Evolutionary conservation across 1,284 basidiomycete genomes (phyloP).

Genomic region (Mixia osmundae): DNA sequence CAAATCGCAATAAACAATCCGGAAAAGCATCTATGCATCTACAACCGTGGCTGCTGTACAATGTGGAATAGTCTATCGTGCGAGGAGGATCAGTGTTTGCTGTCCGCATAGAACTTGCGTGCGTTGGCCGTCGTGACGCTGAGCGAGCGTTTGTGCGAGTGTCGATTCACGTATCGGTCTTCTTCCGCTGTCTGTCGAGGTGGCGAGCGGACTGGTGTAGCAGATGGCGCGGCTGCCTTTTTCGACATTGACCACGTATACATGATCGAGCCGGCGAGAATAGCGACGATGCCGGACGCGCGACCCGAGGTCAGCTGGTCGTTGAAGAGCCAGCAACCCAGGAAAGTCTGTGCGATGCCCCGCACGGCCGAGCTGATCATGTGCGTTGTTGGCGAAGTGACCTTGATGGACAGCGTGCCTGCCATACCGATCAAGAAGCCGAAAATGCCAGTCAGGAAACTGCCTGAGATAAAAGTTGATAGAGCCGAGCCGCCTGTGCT

Average conservation of each 20-base stretch:
- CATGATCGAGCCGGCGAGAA: slow-evolving; percentile 51
- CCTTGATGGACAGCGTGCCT: slow-evolving; percentile 66
- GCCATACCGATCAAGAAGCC: slow-evolving; percentile 77
- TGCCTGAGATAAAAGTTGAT: slow-evolving; percentile 48
- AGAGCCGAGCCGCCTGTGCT: slow-evolving; percentile 30
- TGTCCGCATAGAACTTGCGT: too few relatives aligned
- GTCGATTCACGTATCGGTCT: too few relatives aligned
- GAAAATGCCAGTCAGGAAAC: slow-evolving; percentile 46
- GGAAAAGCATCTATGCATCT: too few relatives aligned
- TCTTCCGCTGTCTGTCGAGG: too few relatives aligned
- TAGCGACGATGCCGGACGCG: slow-evolving; percentile 47
- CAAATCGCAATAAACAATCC: too few relatives aligned
- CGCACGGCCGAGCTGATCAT: slow-evolving; percentile 56
- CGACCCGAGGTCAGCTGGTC: slow-evolving; percentile 26
- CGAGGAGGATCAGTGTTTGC: too few relatives aligned
- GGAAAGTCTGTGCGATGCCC: slow-evolving; percentile 49
- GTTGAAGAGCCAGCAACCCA: slow-evolving; percentile 4
- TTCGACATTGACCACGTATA: slow-evolving; percentile 27
- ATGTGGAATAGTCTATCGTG: too few relatives aligned
- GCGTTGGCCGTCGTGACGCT: too few relatives aligned
- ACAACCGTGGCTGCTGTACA: too few relatives aligned
- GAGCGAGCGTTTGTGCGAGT: too few relatives aligned
- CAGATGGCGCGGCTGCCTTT: slow-evolving; percentile 5
- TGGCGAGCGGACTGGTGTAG: too few relatives aligned
- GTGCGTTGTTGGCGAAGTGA: slow-evolving; percentile 74